These are phyloP conservation scores for Trichomonas tenax DNA, from an alignment of 208 protist species.

Conservation along the genomic window DNA sequence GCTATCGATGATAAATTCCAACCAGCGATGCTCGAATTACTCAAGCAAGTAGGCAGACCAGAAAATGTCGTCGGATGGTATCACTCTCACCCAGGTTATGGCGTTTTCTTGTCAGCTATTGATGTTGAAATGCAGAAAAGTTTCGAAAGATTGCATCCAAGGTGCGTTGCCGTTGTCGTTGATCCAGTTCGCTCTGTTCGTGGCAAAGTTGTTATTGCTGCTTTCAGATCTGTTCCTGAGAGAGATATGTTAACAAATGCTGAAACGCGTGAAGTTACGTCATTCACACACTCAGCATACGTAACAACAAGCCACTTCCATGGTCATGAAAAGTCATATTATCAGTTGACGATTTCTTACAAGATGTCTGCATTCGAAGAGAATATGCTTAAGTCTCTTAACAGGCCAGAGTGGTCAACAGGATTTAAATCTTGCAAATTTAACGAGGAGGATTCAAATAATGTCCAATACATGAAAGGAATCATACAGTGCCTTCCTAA, in stretches of 20 bases:
- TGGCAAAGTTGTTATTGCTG: constrained; percentile 99
- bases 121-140: constrained; percentile 92
- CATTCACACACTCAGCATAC: constrained; percentile 92
- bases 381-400: constrained; percentile 68
- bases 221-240: constrained; percentile 91
- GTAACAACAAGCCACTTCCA: constrained; percentile 80
- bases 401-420: not conserved
- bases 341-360: constrained; percentile 93
- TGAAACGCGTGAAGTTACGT: constrained; percentile 96
- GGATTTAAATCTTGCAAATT: not conserved
- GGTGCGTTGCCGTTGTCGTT: constrained; percentile 97
- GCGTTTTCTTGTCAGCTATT: constrained; percentile 97
- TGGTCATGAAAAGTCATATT: constrained; percentile 93
- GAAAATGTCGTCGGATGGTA: constrained; percentile 99
- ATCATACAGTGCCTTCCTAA: not conserved
- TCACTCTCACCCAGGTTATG: constrained; percentile 99
- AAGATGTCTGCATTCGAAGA: constrained; percentile 97
- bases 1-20: constrained; percentile 96
- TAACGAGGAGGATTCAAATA: not conserved
- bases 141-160: constrained; percentile 63
- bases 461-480: not conserved
- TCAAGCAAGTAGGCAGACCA: constrained; percentile 82
- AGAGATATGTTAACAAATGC: constrained; percentile 55
- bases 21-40: constrained; percentile 97
- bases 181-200: constrained; percentile 98